Percentiles rank a stretch among this genome's conserved stretches.
Conservation (phyloP, 1,139 yeast genomes). For the Hanseniaspora sp. region DNA sequence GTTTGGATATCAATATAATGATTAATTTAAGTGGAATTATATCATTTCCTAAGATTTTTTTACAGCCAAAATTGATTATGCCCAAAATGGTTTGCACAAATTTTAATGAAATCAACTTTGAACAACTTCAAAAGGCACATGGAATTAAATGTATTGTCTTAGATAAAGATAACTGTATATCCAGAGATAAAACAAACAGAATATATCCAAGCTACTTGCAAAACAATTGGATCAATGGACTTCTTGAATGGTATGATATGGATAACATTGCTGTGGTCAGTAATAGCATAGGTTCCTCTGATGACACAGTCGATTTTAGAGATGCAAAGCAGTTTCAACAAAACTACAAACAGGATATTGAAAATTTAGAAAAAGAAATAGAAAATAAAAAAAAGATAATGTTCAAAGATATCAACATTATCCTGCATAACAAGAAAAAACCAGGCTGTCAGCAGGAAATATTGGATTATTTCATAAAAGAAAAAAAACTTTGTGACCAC, state of each 20-base stretch:
- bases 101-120: slow-evolving; percentile 50
- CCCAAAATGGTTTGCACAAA: slow-evolving; percentile 57
- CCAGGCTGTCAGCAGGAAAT: slow-evolving; percentile 81
- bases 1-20: not conserved
- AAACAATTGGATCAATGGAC: slow-evolving; percentile 43
- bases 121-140: slow-evolving; percentile 32
- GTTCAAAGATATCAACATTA: slow-evolving; percentile 15
- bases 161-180: slow-evolving; percentile 93
- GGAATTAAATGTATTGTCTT: slow-evolving; percentile 67
- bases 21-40: slow-evolving; percentile 6
- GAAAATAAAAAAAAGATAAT: too few relatives aligned
- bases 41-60: slow-evolving; percentile 24
- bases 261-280: slow-evolving; percentile 68
- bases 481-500: slow-evolving; percentile 36
- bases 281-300: slow-evolving; percentile 86
- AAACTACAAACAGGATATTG: slow-evolving; percentile 3
- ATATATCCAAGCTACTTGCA: slow-evolving; percentile 62
- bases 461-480: slow-evolving; percentile 40
- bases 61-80: slow-evolving; percentile 55
- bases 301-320: slow-evolving; percentile 34
- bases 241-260: slow-evolving; percentile 41
- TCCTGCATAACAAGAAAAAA: slow-evolving; percentile 69
- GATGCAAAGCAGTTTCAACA: not conserved
- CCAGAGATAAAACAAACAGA: slow-evolving; percentile 66
- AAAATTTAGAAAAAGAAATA: not conserved